Evolutionary conservation across 148 eudicot species (phyloP).

Genomic region (Silene uniflora): DNA sequence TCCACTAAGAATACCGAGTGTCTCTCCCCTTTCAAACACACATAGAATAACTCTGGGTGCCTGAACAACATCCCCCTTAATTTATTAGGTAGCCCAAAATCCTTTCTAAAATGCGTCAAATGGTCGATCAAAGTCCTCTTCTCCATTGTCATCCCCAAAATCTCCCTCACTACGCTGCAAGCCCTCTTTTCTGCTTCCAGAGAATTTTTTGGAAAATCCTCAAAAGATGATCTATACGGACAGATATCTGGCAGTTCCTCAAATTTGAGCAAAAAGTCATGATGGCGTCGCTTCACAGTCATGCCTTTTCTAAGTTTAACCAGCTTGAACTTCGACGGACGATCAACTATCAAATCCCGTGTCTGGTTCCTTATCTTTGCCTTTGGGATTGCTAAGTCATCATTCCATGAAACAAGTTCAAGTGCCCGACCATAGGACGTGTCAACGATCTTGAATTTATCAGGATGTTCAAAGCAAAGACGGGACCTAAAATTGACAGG

Average conservation of each 20-base stretch:
- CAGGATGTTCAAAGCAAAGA: slow-evolving; percentile 72
- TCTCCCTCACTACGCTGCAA: slow-evolving; percentile 84
- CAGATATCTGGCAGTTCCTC: slow-evolving; percentile 66
- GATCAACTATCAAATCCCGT: slow-evolving; percentile 61
- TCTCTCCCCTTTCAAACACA: slow-evolving; percentile 78
- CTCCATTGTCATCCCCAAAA: slow-evolving; percentile 76
- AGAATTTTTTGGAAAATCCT: slow-evolving; percentile 47
- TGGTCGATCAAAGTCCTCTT: slow-evolving; percentile 85
- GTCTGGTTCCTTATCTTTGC: slow-evolving; percentile 35
- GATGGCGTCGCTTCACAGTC: slow-evolving; percentile 64
- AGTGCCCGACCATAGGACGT: slow-evolving; percentile 95
- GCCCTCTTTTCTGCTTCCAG: slow-evolving; percentile 83
- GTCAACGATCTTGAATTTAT: slow-evolving; percentile 67
- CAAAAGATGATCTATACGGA: slow-evolving; percentile 54
- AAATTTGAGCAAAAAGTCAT: slow-evolving; percentile 58
- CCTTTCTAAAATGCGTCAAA: slow-evolving; percentile 85
- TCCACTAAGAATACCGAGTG: slow-evolving; percentile 82
- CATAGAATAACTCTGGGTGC: slow-evolving; percentile 90
- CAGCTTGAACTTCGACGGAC: slow-evolving; percentile 84
- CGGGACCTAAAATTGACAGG: slow-evolving; percentile 66
- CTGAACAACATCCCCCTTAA: slow-evolving; percentile 71
- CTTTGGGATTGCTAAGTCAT: slow-evolving; percentile 40
- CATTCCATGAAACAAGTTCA: slow-evolving; percentile 80
- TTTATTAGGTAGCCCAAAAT: slow-evolving; percentile 82
- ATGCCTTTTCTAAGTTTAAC: slow-evolving; percentile 70